Evolutionary conservation across 176 grass and related monocot species (phyloP).

Genomic region (Aegilops speltoides): DNA sequence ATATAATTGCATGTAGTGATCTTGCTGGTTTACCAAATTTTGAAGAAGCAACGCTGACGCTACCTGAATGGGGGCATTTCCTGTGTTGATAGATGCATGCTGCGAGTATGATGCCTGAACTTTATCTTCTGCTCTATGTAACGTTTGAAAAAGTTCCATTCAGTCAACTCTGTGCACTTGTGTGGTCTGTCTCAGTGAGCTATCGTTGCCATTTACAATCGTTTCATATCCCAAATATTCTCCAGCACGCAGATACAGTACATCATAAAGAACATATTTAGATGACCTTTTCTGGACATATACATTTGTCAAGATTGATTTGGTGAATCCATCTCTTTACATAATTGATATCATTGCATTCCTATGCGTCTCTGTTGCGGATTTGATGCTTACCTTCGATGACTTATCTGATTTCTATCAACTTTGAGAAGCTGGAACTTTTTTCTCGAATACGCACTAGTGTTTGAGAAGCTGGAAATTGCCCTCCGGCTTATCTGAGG

Average conservation of each 20-base stretch:
- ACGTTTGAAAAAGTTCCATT: not conserved
- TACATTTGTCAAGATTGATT: conserved; percentile 17
- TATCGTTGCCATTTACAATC: not conserved
- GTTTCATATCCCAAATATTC: not conserved
- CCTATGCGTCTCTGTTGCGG: not conserved
- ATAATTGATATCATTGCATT: not conserved
- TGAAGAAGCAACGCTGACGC: not conserved
- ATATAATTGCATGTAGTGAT: not conserved
- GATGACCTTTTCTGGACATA: not conserved
- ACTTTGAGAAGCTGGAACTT: not conserved
- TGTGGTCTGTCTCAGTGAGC: not conserved
- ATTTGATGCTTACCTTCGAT: not conserved
- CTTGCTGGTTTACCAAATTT: not conserved
- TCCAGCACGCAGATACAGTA: not conserved
- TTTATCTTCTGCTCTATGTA: not conserved
- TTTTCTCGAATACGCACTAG: no score
- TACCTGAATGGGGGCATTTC: not conserved
- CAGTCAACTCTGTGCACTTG: not conserved
- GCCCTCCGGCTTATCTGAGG: not conserved
- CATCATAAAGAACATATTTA: conserved; percentile 4
- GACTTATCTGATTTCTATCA: not conserved
- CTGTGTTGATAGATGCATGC: not conserved
- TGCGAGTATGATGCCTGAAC: not conserved
- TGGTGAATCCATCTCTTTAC: not conserved
- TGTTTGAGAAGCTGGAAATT: not conserved